Base-by-base conservation (phyloP, 148 eudicot genomes). In the Fallopia convolvulus region DNA sequence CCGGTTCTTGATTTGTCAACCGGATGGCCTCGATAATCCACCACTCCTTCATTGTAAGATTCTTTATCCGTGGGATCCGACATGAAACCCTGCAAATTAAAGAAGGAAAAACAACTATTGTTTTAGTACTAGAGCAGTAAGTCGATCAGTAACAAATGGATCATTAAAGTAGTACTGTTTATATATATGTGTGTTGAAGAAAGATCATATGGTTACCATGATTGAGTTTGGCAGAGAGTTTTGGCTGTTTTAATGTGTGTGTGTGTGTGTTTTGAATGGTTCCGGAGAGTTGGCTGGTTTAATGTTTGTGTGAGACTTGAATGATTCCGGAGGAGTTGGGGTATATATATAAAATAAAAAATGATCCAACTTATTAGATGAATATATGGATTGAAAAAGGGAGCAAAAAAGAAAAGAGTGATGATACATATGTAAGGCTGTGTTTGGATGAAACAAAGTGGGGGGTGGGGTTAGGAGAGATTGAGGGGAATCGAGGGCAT, bases 1-100 rank as follows among this genome's bases (percentile, higher is more conserved):
- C 98, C 98, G 4, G 97, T 93, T 55, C 80, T 83, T 1, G 97
- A 87, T 53, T 83, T 93, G 78, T 95, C 98, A 2, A 76, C 94
- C 0, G 97, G 93, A 56, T 93, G 83, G 23, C 99, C 99, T 8
- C 78, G 83, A 76, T 82, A 91, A 79, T 95, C 91, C 1, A 88
- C 94, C 21, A 86, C 81, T 44, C 7, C 52, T 14, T 80, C 80
- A 71, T 72, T 17, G 9, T 75, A 84, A 18, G 75, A 82, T 70
- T 84, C 87, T 79, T 89, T 84, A 17, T 71, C 89, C 44, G 68
- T 79, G 77, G 70, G 75, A 26, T 76, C 78, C 30, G 78, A 87
- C 9, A 81, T 86, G 79, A 86, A 80, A 76, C 88, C 96, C 99
- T 94, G 86, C 78, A 39, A n/a, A n/a, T n/a, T n/a, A n/a, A 26